Conservation (phyloP, 202 grass and related monocot genomes). For the Setaria viridis region DNA sequence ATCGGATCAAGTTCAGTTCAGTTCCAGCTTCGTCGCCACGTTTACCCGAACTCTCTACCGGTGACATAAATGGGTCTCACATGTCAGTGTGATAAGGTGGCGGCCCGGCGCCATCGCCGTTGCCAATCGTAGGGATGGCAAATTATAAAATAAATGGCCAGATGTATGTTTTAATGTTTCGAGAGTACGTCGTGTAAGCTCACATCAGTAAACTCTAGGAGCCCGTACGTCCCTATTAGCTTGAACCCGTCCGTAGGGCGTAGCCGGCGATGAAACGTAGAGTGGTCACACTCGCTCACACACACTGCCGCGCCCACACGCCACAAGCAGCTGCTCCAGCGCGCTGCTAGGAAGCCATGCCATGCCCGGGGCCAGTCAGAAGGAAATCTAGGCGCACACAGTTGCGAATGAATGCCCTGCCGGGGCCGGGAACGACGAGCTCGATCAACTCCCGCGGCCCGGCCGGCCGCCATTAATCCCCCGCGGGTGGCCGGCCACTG, state of each 20-base stretch:
- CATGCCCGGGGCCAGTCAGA: neutral
- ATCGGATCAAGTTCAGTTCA: neutral
- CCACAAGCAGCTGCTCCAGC: too few species aligned
- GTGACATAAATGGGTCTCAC: too few species aligned
- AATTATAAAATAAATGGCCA: too few species aligned
- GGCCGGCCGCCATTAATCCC: neutral
- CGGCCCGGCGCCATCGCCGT: too few species aligned
- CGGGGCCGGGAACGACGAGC: neutral
- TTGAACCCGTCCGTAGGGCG: neutral
- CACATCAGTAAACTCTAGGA: too few species aligned
- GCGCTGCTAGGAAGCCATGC: neutral
- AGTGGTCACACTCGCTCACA: neutral
- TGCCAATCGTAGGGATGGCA: too few species aligned
- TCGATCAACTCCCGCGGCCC: neutral
- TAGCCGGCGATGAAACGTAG: neutral
- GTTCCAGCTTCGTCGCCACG: neutral
- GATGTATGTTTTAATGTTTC: too few species aligned
- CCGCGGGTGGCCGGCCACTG: neutral
- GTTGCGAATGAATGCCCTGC: slow-evolving; percentile 2
- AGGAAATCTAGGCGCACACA: slow-evolving; percentile 28
- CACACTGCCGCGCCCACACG: too few species aligned
- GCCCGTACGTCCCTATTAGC: too few species aligned
- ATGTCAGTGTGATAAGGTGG: too few species aligned
- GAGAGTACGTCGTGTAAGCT: too few species aligned
- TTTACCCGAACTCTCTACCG: too few species aligned